Conservation (phyloP, 306 rosid genomes). For the Casuarina glauca region DNA sequence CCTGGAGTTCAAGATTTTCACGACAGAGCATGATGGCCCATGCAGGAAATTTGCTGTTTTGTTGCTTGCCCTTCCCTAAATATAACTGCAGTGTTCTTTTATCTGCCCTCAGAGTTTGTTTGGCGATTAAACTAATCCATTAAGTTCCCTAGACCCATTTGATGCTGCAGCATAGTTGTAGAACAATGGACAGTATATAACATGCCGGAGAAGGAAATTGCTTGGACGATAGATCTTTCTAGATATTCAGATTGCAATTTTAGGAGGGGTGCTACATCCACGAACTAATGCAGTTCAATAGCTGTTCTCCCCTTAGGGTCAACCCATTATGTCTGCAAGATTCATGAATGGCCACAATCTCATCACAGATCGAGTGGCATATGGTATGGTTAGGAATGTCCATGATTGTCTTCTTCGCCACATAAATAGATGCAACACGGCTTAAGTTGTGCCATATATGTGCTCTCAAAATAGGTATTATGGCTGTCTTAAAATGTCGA, state of each 20-base stretch:
- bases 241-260: background rate
- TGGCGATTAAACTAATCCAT: too few relatives aligned
- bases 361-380: constrained; percentile 8
- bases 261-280: constrained; percentile 15
- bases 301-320: background rate
- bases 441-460: too few relatives aligned
- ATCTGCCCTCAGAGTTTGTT: background rate
- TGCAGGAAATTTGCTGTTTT: background rate
- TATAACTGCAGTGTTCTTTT: background rate
- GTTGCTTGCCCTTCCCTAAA: background rate
- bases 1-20: background rate
- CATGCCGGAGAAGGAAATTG: background rate
- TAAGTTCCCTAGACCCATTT: background rate
- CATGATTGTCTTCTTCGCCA: background rate
- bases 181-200: background rate
- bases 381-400: background rate
- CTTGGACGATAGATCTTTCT: background rate
- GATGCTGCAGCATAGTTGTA: background rate
- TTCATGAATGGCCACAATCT: background rate
- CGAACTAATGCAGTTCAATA: constrained; percentile 6
- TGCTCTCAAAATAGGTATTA: too few relatives aligned
- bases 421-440: too few relatives aligned
- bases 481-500: too few relatives aligned
- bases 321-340: background rate
- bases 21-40: background rate